Base-by-base conservation (phyloP, 2,329 filamentous ascomycete genomes). In the Xylaria multiplex region DNA sequence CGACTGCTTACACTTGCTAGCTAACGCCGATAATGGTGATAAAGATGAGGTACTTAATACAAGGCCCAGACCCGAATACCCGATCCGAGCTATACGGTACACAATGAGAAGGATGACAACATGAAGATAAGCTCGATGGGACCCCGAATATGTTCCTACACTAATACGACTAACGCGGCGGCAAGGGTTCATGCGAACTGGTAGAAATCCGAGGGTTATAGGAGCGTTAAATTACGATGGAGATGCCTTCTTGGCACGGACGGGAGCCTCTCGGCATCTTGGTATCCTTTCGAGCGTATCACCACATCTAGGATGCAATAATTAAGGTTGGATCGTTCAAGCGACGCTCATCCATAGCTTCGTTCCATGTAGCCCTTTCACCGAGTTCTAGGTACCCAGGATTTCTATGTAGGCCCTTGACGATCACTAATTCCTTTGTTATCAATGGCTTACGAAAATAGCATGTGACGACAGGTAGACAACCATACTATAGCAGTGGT, bases 101-200 rank as follows among this genome's bases (percentile, higher is more conserved):
- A 40, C 11, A 19, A 37, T 32, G 24, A 49, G 42, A 22, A 43
- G 49, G 42, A 49, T 8, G 8, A 13, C 14, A 30, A 53, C 22
- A 40, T 43, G 54, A 45, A 19, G 13, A 56, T 56, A 43, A 13
- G 11, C 27, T 49, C 52, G 45, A n/a, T 45, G 2, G 46, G 62
- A 55, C 13, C 53, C 40, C 30, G 45, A 53, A 55, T 48, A 16
- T 35, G n/a, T 50, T 56, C 37, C n/a, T 14, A 32, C n/a, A 30
- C 27, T 40, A n/a, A 40, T 37, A 57, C 22, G 13, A 45, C 45
- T 37, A 30, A 54, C 50, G 46, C 19, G 45, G 40, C 45, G 52
- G 62, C 52, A 45, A 48, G 50, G 56, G 49, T 57, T 60, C 46
- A 60, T 64, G 64, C 64, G 46, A 64, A 66, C 64, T 62, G 42